Base-by-base conservation (phyloP, 352 stramenopile genomes). In the Phytophthora brassicae region DNA sequence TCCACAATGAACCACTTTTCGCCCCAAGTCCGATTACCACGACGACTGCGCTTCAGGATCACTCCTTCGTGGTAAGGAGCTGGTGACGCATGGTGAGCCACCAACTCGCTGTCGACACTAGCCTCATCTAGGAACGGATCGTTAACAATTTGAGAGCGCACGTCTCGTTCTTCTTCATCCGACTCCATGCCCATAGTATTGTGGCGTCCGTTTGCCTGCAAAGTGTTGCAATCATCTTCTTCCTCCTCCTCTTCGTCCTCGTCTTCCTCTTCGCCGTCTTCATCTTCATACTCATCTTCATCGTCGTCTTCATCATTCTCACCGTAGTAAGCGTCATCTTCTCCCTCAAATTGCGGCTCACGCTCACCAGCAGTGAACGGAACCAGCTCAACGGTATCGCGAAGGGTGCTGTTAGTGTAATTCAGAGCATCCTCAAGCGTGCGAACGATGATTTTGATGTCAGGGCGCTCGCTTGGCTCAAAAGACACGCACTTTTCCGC, bases 401-500 rank as follows among this genome's bases (percentile, higher is more conserved):
- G 13, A 3, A 48, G 70, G n/a, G 47, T 43, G 31, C 64, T 79
- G 14, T 56, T 72, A 3, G 52, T 60, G 41, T 65, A 33, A 3
- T 66, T 59, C 23, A 90, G 36, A n/a, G 81, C 65, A 35, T 74
- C 57, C 45, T 83, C 60, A 22, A 92, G 70, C 33, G 62, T 57
- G 13, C 24, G 55, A 3, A 89, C 81, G 24, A 88, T 82, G 2
- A 67, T 69, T 16, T 66, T 56, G 20, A 79, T 82, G 9, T 62
- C 61, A 3, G 84, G 86, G 2, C 86, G 82, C 20, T 92, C 84
- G 0, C 44, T 72, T 1, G 86, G 83, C 50, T 95, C 86, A 44
- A 95, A 95, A 6, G 84, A 68, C 16, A 90, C 83, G 45, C 86
- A 95, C 31, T 86, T 62, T 48, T 92, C 83, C 0, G 84, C 84